A percentile compares a stretch with the other conserved stretches of the same genome.
Evolutionary conservation across 257 asterid genomes (phyloP).

Genomic region (Hygrophila difformis): DNA sequence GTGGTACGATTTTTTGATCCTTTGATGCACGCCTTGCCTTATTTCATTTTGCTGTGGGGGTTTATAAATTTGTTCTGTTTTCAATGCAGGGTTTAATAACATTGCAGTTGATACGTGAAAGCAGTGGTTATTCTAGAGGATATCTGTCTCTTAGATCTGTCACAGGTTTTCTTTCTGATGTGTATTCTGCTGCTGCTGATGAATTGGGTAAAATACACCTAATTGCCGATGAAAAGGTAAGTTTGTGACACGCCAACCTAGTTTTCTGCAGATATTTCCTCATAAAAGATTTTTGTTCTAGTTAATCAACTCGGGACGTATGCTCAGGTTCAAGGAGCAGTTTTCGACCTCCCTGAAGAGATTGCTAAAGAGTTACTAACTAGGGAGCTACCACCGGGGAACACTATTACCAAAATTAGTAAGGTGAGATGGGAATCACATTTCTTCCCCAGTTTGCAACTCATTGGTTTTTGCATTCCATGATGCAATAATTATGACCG

Average conservation of each 20-base stretch:
- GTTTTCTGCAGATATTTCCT: not conserved
- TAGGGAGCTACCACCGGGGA: constrained; percentile 75
- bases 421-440: too few species aligned
- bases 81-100: constrained; percentile 70
- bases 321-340: constrained; percentile 77
- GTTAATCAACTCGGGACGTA: constrained; percentile 3
- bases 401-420: constrained; percentile 63
- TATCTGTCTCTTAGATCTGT: constrained; percentile 73
- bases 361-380: constrained; percentile 70
- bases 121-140: constrained; percentile 51
- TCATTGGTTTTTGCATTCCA: too few species aligned
- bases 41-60: too few species aligned
- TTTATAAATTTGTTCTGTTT: too few species aligned
- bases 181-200: constrained; percentile 84
- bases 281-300: constrained; percentile 5
- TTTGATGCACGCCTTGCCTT: not conserved
- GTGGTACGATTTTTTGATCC: not conserved
- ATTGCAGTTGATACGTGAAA: constrained; percentile 65
- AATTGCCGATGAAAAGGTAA: constrained; percentile 65
- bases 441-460: too few species aligned
- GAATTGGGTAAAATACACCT: constrained; percentile 74
- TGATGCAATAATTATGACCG: not conserved
- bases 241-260: constrained; percentile 7
- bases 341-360: constrained; percentile 96
- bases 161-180: constrained; percentile 85